Evolutionary conservation across 2,329 filamentous ascomycete genomes (phyloP).

Genomic region (Stromatinia cepivora): DNA sequence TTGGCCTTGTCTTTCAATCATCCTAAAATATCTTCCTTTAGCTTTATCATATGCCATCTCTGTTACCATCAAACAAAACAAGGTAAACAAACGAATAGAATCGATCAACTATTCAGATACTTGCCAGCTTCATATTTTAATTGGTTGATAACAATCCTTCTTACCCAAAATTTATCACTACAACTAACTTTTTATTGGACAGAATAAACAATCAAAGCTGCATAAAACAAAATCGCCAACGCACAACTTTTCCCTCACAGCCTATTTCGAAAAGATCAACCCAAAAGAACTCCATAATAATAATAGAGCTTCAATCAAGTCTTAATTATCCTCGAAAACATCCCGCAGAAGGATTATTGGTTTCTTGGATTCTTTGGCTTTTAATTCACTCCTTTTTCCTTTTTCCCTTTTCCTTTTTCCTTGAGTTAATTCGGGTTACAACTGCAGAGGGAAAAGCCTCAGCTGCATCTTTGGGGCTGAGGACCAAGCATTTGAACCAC

Average conservation of each 20-base stretch:
- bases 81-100: neutral
- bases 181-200: neutral
- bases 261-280: conserved; percentile 16
- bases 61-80: neutral
- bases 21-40: neutral
- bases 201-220: conserved; percentile 4
- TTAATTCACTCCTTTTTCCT: neutral
- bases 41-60: neutral
- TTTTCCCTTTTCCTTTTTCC: neutral
- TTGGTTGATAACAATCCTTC: neutral
- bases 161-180: neutral
- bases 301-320: conserved; percentile 10
- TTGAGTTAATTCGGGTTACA: conserved; percentile 3
- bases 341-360: neutral
- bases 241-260: conserved; percentile 7
- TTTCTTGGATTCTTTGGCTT: neutral
- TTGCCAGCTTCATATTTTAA: neutral
- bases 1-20: neutral
- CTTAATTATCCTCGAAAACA: neutral
- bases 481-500: conserved; percentile 3
- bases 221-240: conserved; percentile 15
- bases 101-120: neutral
- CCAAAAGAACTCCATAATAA: conserved; percentile 12
- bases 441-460: conserved; percentile 8
- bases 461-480: conserved; percentile 18